Evolutionary conservation across 2,329 filamentous ascomycete species (phyloP).

Genomic region (Tolypocladium tropicale): DNA sequence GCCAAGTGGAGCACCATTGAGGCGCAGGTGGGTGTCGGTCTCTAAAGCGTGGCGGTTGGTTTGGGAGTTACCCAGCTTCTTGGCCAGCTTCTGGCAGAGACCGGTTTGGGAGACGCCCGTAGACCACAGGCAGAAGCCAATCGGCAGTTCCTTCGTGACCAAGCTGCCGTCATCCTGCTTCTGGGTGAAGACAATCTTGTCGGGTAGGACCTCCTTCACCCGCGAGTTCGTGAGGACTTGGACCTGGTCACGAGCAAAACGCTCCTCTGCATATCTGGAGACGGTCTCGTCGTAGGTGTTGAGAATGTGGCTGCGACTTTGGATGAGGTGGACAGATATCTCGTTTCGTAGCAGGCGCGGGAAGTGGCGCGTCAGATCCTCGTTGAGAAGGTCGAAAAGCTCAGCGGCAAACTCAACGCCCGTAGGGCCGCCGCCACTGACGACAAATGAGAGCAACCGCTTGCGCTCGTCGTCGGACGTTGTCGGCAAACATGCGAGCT

Average conservation of each 20-base stretch:
- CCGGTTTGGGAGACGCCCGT: conserved; percentile 85
- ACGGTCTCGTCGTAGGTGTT: conserved; percentile 97
- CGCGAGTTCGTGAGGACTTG: conserved; percentile 87
- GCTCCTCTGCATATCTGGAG: conserved; percentile 82
- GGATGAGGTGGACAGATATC: conserved; percentile 94
- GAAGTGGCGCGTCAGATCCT: conserved; percentile 77
- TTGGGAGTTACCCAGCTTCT: conserved; percentile 66
- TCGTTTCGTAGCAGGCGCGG: conserved; percentile 89
- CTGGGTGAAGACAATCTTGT: conserved; percentile 85
- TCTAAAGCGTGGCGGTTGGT: conserved; percentile 87
- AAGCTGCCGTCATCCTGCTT: conserved; percentile 61
- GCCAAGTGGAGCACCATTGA: conserved; percentile 80
- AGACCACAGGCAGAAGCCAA: conserved; percentile 96
- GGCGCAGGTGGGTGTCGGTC: conserved; percentile 84
- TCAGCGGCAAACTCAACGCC: conserved; percentile 97
- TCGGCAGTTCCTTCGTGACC: conserved; percentile 86
- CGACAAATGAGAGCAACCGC: conserved; percentile 85
- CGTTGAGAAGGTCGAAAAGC: conserved; percentile 90
- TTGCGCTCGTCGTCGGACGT: conserved; percentile 80
- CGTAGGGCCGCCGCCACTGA: conserved; percentile 89
- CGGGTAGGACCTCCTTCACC: conserved; percentile 75
- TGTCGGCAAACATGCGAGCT: conserved; percentile 84
- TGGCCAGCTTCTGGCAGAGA: conserved; percentile 65
- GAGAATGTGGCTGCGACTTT: conserved; percentile 86
- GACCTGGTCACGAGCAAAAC: conserved; percentile 84